phyloP scores from a whole-genome alignment of 768 basidiomycete genomes.

The Rossbeevera mucosa region DNA sequence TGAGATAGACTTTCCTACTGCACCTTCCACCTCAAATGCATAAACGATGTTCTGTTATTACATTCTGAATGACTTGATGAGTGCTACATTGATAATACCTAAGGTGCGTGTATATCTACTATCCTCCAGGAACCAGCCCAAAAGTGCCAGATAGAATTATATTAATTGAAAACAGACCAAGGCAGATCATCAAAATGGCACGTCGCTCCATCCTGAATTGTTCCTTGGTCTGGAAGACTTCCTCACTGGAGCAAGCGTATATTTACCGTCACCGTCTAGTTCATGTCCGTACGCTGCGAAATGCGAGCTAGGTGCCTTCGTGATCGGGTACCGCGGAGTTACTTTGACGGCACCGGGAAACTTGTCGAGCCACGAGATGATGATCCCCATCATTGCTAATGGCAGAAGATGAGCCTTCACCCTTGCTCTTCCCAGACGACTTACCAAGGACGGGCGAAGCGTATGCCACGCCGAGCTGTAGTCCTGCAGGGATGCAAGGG shows the following conservation, averaged over 20 bases:
- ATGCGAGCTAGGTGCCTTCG: conserved; percentile 31
- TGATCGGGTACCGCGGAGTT: conserved; percentile 21
- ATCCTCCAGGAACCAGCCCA: conserved; percentile 16
- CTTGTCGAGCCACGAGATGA: conserved; percentile 28
- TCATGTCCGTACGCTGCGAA: conserved; percentile 21
- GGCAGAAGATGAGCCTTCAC: background rate
- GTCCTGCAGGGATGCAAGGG: conserved; percentile 20
- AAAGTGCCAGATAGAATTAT: background rate
- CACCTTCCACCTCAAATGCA: conserved; percentile 9
- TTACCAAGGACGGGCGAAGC: conserved; percentile 25
- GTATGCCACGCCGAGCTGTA: conserved; percentile 30
- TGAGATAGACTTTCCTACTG: conserved; percentile 11
- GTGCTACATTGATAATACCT: conserved; percentile 1
- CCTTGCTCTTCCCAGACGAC: background rate
- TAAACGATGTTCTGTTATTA: conserved; percentile 4
- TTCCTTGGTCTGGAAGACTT: conserved; percentile 5
- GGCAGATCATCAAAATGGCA: conserved; percentile 13
- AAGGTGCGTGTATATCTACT: background rate
- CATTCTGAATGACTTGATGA: conserved; percentile 5
- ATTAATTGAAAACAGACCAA: background rate
- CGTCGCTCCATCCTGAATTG: conserved; percentile 22
- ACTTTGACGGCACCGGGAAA: conserved; percentile 23
- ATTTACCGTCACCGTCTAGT: conserved; percentile 14
- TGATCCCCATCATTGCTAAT: conserved; percentile 21
- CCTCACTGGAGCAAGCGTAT: conserved; percentile 12